Evolutionary conservation across 1,284 basidiomycete species (phyloP).

Genomic region (Rhodotorula sp.): DNA sequence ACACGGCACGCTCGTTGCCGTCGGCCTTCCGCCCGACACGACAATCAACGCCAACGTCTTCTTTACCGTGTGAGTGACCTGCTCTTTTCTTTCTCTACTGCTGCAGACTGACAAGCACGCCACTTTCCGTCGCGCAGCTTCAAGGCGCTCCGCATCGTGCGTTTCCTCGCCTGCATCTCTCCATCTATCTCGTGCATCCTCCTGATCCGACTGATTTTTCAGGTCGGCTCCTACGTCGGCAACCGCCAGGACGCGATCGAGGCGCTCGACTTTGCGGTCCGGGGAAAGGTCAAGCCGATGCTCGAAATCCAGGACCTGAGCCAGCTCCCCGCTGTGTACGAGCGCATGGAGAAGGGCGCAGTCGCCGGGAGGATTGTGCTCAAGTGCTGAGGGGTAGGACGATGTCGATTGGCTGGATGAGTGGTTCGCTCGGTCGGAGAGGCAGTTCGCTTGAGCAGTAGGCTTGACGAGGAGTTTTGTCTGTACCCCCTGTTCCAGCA

Average conservation of each 20-base stretch:
- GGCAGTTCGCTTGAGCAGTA: too few relatives aligned
- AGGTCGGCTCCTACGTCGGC: conserved; percentile 47
- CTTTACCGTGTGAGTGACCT: conserved; percentile 57
- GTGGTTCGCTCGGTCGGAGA: too few relatives aligned
- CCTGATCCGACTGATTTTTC: not conserved
- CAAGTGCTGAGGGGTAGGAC: conserved; percentile 5
- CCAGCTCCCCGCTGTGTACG: conserved; percentile 55
- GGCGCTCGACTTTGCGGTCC: conserved; percentile 52
- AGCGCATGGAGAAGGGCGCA: conserved; percentile 61
- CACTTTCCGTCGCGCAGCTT: conserved; percentile 52
- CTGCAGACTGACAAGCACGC: not conserved
- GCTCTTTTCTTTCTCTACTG: not conserved
- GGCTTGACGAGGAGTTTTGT: too few relatives aligned
- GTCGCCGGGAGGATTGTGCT: conserved; percentile 67
- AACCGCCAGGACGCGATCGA: conserved; percentile 38
- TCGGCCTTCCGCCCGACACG: conserved; percentile 44
- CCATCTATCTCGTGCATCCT: not conserved
- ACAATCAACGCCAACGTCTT: conserved; percentile 68
- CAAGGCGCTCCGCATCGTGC: conserved; percentile 55
- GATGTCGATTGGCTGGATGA: too few relatives aligned
- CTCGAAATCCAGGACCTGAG: conserved; percentile 52
- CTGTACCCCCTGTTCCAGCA: too few relatives aligned
- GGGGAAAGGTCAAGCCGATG: conserved; percentile 52
- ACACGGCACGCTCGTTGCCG: conserved; percentile 41
- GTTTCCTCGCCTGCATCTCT: not conserved